Percentiles rank a stretch among this genome's conserved stretches.
Conservation (phyloP, 148 eudicot species). For the Euryodendron excelsum region DNA sequence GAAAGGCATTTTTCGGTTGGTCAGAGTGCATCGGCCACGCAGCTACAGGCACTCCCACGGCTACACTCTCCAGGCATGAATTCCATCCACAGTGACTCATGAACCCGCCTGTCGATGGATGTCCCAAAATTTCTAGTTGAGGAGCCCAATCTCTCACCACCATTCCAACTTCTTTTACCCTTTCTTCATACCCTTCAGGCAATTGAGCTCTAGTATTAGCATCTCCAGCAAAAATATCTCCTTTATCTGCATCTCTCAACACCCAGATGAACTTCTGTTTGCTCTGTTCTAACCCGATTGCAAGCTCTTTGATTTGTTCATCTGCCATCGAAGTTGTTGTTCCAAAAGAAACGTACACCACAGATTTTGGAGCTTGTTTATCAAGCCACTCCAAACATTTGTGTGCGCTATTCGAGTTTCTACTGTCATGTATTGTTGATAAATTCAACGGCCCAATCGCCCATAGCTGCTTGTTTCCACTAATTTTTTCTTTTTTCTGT, state of each 20-base stretch:
- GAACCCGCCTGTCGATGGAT: constrained; percentile 7
- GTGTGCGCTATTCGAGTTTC: neutral
- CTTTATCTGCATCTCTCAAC: constrained; percentile 12
- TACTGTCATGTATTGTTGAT: neutral
- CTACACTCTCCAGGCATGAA: constrained; percentile 12
- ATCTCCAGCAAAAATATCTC: constrained; percentile 4
- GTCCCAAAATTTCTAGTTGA: constrained; percentile 5
- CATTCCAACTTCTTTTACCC: neutral
- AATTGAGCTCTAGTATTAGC: neutral
- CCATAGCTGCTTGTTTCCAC: constrained; percentile 11
- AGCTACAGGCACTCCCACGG: constrained; percentile 3
- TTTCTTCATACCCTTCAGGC: constrained; percentile 7
- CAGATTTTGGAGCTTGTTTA: neutral
- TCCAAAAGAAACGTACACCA: constrained; percentile 5
- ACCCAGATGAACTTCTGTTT: constrained; percentile 21
- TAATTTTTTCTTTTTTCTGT: constrained; percentile 13
- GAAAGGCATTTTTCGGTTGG: neutral
- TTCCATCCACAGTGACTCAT: constrained; percentile 15
- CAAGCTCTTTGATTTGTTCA: constrained; percentile 14
- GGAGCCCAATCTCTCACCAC: constrained; percentile 15
- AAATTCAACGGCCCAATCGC: constrained; percentile 14
- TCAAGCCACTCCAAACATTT: constrained; percentile 15
- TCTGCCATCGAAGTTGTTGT: neutral
- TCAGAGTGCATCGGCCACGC: constrained; percentile 14
- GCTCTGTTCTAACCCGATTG: constrained; percentile 7